Conservation (phyloP, 208 protist species). For the Acanthamoeba culbertsoni region DNA sequence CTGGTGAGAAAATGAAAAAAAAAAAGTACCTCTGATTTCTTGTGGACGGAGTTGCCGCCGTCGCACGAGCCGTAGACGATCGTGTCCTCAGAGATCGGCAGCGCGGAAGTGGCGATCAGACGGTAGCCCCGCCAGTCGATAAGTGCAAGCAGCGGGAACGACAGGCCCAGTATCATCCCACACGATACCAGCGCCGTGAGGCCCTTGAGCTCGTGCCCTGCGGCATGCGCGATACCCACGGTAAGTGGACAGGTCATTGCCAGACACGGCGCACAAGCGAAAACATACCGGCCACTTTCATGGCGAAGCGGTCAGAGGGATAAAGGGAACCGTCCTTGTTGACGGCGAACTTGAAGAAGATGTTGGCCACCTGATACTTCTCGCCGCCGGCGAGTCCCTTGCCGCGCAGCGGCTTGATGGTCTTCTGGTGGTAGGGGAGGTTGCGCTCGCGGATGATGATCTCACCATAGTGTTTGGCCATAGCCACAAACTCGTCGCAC, state of each 20-base stretch:
- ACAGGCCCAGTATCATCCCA: constrained; percentile 64
- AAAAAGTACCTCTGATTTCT: not conserved
- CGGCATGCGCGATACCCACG: too few relatives aligned
- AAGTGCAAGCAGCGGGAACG: constrained; percentile 71
- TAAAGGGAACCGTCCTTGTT: constrained; percentile 45
- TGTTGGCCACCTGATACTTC: constrained; percentile 51
- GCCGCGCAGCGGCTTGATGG: constrained; percentile 28
- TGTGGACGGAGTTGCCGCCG: constrained; percentile 67
- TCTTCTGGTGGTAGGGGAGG: constrained; percentile 41
- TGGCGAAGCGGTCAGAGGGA: constrained; percentile 42
- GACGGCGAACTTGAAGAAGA: constrained; percentile 63
- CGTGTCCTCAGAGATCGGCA: constrained; percentile 69
- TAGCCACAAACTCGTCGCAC: constrained; percentile 51
- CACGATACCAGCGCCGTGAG: constrained; percentile 68
- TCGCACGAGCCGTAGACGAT: constrained; percentile 73
- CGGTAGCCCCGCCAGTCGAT: constrained; percentile 74
- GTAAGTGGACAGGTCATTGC: too few relatives aligned
- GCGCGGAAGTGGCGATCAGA: constrained; percentile 63
- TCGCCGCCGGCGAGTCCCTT: constrained; percentile 57
- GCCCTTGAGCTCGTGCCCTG: constrained; percentile 73
- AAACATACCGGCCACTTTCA: constrained; percentile 60
- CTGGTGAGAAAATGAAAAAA: not conserved
- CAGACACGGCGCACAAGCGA: too few relatives aligned
- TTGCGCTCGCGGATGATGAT: constrained; percentile 58
- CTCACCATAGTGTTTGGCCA: constrained; percentile 24